phyloP scores from a whole-genome alignment of 192 early-diverging fungal species.

The Coemansia sp. region DNA sequence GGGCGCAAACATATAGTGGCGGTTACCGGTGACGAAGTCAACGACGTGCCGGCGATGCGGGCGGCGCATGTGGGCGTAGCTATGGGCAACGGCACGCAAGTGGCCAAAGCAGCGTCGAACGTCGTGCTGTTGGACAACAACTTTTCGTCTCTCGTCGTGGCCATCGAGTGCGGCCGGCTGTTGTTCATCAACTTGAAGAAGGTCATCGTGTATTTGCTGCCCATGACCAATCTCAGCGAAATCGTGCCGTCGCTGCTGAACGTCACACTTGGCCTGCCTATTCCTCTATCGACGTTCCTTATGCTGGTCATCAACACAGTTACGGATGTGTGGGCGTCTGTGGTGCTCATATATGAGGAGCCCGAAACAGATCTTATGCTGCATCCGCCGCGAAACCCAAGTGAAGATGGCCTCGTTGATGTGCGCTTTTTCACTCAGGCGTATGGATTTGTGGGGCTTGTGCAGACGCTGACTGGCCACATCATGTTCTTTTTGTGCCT shows the following conservation, averaged over 20 bases:
- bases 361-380: slow-evolving; percentile 74
- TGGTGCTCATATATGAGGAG: slow-evolving; percentile 74
- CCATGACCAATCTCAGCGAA: slow-evolving; percentile 74
- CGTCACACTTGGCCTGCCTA: slow-evolving; percentile 76
- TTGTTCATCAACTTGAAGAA: slow-evolving; percentile 88
- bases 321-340: slow-evolving; percentile 61
- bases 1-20: slow-evolving; percentile 70
- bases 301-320: slow-evolving; percentile 74
- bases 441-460: slow-evolving; percentile 75
- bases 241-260: slow-evolving; percentile 74
- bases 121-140: slow-evolving; percentile 67
- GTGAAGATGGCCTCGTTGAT: slow-evolving; percentile 67
- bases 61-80: slow-evolving; percentile 88
- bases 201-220: slow-evolving; percentile 79
- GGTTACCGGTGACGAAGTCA: slow-evolving; percentile 92
- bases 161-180: slow-evolving; percentile 79
- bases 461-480: slow-evolving; percentile 65
- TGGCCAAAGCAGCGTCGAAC: slow-evolving; percentile 68
- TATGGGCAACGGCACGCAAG: slow-evolving; percentile 81
- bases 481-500: slow-evolving; percentile 74
- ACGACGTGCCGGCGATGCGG: slow-evolving; percentile 89
- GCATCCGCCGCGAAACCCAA: slow-evolving; percentile 68
- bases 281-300: slow-evolving; percentile 74
- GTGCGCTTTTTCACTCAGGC: slow-evolving; percentile 66
- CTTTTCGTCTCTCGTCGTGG: slow-evolving; percentile 66